Base-by-base conservation (phyloP, 2,329 filamentous ascomycete species). In the Diplodia mutila region DNA sequence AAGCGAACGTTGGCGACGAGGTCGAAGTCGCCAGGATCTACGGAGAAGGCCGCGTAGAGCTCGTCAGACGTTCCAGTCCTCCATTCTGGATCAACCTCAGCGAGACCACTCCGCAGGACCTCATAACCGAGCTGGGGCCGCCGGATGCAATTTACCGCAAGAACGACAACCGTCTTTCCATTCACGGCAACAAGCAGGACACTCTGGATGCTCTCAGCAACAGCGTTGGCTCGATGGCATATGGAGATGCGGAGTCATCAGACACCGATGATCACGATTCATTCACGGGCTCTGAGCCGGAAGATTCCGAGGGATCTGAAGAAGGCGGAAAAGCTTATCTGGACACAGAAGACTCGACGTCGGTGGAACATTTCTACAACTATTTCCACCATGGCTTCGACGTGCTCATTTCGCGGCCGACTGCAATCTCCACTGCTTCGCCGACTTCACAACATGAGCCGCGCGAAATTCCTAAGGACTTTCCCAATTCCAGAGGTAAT, bases 311-410 rank as follows among this genome's bases (percentile, higher is more conserved):
- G 29, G 64, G 37, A 27, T 66, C 64, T n/a, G 75, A 78, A 2
- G 75, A 76, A n/a, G 74, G 54, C 21, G 51, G 32, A 3, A 63
- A 67, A 16, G n/a, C 34, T 7, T 57, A 48, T n/a, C 8, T 66
- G n/a, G 54, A 69, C 32, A 32, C 49, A 8, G 78, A 79, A 34
- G 83, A 70, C 81, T 84, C 76, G 72, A 89, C 79, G 3, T 87
- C 89, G 1, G 86, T 88, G 4, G 92, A 96, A 76, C 80, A 83
- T 46, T 99, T 98, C 77, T 97, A 95, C 80, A 98, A 98, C 77
- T 99, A 99, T 78, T 99, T 97, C 76, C 91, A 94, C 71, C 90
- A 97, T 70, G 95, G 95, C 1, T 96, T 99, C 75, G 95, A 99
- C 78, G 87, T 97, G 11, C 85, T 98, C 5, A 87, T 99, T n/a